These are phyloP conservation scores for Syncephalastrum racemosum DNA, from an alignment of 371 early-diverging fungal species.

Conservation along the genomic window DNA sequence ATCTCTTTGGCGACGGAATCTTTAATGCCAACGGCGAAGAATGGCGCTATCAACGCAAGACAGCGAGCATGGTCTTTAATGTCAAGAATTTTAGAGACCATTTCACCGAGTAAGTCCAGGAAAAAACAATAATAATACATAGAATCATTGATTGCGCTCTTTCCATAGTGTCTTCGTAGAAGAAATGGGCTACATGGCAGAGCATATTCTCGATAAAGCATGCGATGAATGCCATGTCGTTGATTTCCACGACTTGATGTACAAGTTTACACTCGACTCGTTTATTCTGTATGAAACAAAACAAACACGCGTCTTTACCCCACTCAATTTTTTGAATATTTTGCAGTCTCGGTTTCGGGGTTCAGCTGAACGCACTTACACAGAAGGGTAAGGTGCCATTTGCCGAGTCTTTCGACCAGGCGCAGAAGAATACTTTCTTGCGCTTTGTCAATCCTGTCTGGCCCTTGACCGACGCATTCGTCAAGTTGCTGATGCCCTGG, in stretches of 20 bases:
- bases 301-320: too few species aligned
- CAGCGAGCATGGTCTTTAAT: slow-evolving; percentile 49
- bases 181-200: slow-evolving; percentile 35
- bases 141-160: slow-evolving; percentile 1
- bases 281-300: slow-evolving; percentile 49
- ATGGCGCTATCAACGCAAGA: slow-evolving; percentile 40
- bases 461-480: slow-evolving; percentile 24
- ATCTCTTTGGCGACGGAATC: slow-evolving; percentile 45
- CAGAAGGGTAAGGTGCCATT: slow-evolving; percentile 42
- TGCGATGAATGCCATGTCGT: slow-evolving; percentile 25
- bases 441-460: slow-evolving; percentile 49
- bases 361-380: slow-evolving; percentile 32
- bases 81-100: slow-evolving; percentile 51
- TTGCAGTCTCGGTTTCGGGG: slow-evolving; percentile 47
- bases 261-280: slow-evolving; percentile 54
- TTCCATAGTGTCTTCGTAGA: slow-evolving; percentile 47
- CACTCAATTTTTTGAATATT: neutral
- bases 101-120: slow-evolving; percentile 33
- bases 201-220: slow-evolving; percentile 37
- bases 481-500: slow-evolving; percentile 14
- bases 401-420: slow-evolving; percentile 58
- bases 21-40: slow-evolving; percentile 47
- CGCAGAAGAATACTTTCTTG: slow-evolving; percentile 34
- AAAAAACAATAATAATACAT: neutral
- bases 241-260: slow-evolving; percentile 52